Evolutionary conservation across 148 eudicot genomes (phyloP).

Genomic region (Amaranthus palmeri): DNA sequence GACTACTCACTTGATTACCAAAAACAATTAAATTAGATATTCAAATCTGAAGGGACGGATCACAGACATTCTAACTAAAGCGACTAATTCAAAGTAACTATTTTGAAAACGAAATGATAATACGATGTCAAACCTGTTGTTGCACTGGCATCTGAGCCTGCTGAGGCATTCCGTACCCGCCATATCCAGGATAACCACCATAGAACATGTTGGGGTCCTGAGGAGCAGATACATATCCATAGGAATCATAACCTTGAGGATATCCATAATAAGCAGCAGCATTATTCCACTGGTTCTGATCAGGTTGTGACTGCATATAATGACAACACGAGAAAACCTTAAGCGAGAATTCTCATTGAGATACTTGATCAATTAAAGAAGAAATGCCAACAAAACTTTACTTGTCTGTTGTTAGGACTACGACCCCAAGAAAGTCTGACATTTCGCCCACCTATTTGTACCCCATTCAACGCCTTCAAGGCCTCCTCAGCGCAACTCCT

Average conservation of each 20-base stretch:
- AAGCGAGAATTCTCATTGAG: neutral
- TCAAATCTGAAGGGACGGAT: too few relatives aligned
- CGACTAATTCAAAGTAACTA: neutral
- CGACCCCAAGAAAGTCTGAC: slow-evolving; percentile 98
- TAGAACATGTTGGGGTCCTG: slow-evolving; percentile 84
- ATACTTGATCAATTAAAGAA: neutral
- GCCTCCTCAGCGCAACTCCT: slow-evolving; percentile 90
- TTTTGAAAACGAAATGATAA: neutral
- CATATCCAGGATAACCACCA: slow-evolving; percentile 81
- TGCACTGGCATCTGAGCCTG: slow-evolving; percentile 48
- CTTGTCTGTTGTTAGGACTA: slow-evolving; percentile 82
- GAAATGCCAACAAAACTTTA: slow-evolving; percentile 9
- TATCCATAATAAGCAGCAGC: slow-evolving; percentile 67
- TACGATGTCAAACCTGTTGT: slow-evolving; percentile 42
- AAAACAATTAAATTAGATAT: too few relatives aligned
- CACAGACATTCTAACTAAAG: neutral
- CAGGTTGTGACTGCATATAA: slow-evolving; percentile 53
- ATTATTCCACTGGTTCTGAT: slow-evolving; percentile 60
- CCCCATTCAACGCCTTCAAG: slow-evolving; percentile 53
- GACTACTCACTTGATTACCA: too few relatives aligned
- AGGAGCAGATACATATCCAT: slow-evolving; percentile 67
- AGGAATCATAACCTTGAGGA: slow-evolving; percentile 65
- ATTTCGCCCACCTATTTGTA: slow-evolving; percentile 73
- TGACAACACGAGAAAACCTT: slow-evolving; percentile 14
- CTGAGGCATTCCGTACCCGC: slow-evolving; percentile 60